These are phyloP conservation scores for Termitomyces sp. DNA, from an alignment of 768 basidiomycete genomes.

Conservation along the genomic window DNA sequence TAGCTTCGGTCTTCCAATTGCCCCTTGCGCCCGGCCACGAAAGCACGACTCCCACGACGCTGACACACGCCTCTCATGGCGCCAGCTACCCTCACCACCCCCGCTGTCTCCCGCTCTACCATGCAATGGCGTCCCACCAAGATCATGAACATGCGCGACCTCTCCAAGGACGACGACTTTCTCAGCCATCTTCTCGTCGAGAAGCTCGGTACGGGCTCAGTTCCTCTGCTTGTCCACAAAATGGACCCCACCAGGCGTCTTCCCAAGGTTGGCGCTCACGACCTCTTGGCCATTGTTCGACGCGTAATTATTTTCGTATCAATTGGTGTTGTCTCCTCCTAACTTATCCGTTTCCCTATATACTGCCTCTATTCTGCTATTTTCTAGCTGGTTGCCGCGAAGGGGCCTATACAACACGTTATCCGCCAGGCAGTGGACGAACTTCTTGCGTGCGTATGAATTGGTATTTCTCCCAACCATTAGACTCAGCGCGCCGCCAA, in stretches of 20 bases:
- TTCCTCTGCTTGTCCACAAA: slow-evolving; percentile 85
- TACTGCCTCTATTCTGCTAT: slow-evolving; percentile 12
- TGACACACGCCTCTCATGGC: slow-evolving; percentile 22
- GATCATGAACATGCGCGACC: slow-evolving; percentile 88
- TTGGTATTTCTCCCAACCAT: slow-evolving; percentile 15
- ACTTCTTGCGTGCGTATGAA: slow-evolving; percentile 53
- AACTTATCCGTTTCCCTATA: slow-evolving; percentile 15
- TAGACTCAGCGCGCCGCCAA: slow-evolving; percentile 15
- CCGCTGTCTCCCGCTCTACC: slow-evolving; percentile 20
- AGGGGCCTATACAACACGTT: slow-evolving; percentile 47
- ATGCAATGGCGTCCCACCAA: slow-evolving; percentile 76
- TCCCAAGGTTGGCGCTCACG: slow-evolving; percentile 66
- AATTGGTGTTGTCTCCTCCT: slow-evolving; percentile 17
- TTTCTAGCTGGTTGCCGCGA: slow-evolving; percentile 53
- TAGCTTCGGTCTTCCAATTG: not conserved
- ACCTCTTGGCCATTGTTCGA: slow-evolving; percentile 68
- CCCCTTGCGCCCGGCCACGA: slow-evolving; percentile 10
- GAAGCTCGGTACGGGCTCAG: slow-evolving; percentile 74
- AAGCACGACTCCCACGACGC: slow-evolving; percentile 15
- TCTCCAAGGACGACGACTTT: slow-evolving; percentile 88
- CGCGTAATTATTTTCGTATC: slow-evolving; percentile 50
- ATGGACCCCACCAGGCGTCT: slow-evolving; percentile 77
- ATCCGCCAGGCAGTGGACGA: slow-evolving; percentile 74
- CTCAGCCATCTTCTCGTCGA: slow-evolving; percentile 86
- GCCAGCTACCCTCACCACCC: slow-evolving; percentile 20